Evolutionary conservation across 805 yeast species (phyloP).

Genomic region (Wickerhamiella brachini): DNA sequence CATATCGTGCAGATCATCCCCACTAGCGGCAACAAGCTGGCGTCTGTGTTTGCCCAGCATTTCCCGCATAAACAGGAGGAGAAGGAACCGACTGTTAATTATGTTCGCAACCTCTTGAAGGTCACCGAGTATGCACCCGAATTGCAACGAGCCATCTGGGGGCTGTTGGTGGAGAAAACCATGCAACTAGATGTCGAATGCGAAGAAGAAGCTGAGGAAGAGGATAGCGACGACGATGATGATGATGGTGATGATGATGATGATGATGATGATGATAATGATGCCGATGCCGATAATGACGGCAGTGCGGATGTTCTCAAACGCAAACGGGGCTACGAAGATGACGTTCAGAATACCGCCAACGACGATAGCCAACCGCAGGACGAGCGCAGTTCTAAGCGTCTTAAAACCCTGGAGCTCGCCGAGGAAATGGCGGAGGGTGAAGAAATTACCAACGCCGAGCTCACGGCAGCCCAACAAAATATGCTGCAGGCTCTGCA

Average conservation of each 20-base stretch:
- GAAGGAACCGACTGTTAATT: conserved; percentile 29
- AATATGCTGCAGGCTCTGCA: conserved; percentile 40
- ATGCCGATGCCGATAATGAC: conserved; percentile 18
- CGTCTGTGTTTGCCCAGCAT: conserved; percentile 38
- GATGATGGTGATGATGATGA: conserved; percentile 23
- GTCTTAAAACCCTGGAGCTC: too few species aligned
- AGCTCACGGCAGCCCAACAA: conserved; percentile 31
- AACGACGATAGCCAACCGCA: not conserved
- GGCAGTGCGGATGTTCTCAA: conserved; percentile 15
- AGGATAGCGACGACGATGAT: conserved; percentile 24
- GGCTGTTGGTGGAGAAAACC: conserved; percentile 59
- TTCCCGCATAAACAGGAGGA: conserved; percentile 74
- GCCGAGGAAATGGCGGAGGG: conserved; percentile 23
- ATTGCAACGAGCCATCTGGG: conserved; percentile 63
- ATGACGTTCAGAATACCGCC: conserved; percentile 4
- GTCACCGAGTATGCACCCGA: conserved; percentile 63
- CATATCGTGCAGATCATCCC: conserved; percentile 65
- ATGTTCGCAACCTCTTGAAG: conserved; percentile 47
- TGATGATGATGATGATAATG: conserved; percentile 6
- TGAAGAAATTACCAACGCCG: conserved; percentile 22
- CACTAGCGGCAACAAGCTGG: conserved; percentile 57
- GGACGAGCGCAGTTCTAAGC: too few species aligned
- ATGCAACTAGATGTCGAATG: conserved; percentile 85
- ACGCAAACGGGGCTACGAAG: too few species aligned
- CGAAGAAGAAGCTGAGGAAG: conserved; percentile 56